Evolutionary conservation across 139 green algal genomes (phyloP).

Genomic region (Cymbomonas tetramitiformis): DNA sequence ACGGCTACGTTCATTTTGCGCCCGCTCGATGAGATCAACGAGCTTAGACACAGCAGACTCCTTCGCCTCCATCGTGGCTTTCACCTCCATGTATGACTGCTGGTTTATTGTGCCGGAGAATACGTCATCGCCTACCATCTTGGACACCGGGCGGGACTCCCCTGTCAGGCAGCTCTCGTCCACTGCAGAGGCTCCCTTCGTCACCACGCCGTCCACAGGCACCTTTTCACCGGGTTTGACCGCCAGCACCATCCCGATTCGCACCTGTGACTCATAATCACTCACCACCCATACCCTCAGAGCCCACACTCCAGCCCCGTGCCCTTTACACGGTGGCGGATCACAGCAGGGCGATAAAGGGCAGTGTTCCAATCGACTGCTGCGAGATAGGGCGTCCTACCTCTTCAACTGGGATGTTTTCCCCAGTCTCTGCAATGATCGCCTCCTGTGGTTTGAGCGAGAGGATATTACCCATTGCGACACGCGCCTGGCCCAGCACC

Average conservation of each 20-base stretch:
- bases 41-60: constrained; percentile 54
- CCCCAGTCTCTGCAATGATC: too few relatives aligned
- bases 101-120: constrained; percentile 35
- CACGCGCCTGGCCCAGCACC: too few relatives aligned
- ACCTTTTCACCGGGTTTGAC: constrained; percentile 49
- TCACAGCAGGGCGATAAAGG: too few relatives aligned
- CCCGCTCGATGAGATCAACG: constrained; percentile 45
- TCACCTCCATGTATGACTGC: constrained; percentile 30
- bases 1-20: constrained; percentile 30
- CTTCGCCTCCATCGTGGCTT: constrained; percentile 30
- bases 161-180: constrained; percentile 68
- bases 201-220: constrained; percentile 54
- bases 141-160: constrained; percentile 39
- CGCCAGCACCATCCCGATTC: constrained; percentile 27
- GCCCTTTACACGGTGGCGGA: too few relatives aligned
- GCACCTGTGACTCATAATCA: too few relatives aligned
- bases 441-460: too few relatives aligned
- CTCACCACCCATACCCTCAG: too few relatives aligned
- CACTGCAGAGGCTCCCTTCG: constrained; percentile 34
- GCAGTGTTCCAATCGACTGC: too few relatives aligned
- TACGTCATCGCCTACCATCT: constrained; percentile 33
- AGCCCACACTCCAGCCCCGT: too few relatives aligned
- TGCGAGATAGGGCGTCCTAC: too few relatives aligned
- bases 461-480: too few relatives aligned
- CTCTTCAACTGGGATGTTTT: too few relatives aligned